Base-by-base conservation (phyloP, 768 basidiomycete genomes). In the Tulasnella sp. region DNA sequence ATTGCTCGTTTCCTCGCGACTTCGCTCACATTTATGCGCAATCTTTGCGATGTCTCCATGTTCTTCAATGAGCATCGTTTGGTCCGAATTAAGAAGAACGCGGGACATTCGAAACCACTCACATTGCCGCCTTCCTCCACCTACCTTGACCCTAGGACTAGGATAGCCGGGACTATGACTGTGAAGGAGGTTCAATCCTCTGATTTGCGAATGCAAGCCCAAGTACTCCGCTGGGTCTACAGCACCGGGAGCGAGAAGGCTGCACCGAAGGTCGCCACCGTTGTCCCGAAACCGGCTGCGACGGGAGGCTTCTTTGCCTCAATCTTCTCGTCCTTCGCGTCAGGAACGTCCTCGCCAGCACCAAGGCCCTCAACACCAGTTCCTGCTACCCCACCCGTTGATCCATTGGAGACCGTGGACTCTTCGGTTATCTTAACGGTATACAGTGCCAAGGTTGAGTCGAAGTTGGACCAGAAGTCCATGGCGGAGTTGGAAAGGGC, bases 1-100 rank as follows among this genome's bases (percentile, higher is more conserved):
- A 91, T 98, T 80, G 90, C 92, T 42, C 89, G 94, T 29, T 98
- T 99, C 83, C 87, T 99, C 26, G 88, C 91, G 51, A 96, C 95
- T 2, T 94, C 93, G 0, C 91, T 99, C 77, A 96, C 95, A 0
- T 99, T 99, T 85, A 98, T 98, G 92, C 86, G 88, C 15, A 88
- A 90, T 79, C 87, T 99, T 13, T 85, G 86, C 15, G 88, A 92
- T 83, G 89, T 98, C 78, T 90, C 89, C 80, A 89, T 99, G 37
- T 94, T 89, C 83, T 90, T 98, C 57, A 91, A 99, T 82, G 91
- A 91, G 79, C 89, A 91, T 82, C 86, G 91, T 46, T 86, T 96
- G 6, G 89, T 90, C 5, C 87, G 86, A 55, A 83, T 96, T 77
- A 87, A 86, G 73, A 96, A 95, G 84, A 86, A 87, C 1, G 82